phyloP scores from a whole-genome alignment of 352 stramenopile species.

The Globisporangium yorkense region DNA sequence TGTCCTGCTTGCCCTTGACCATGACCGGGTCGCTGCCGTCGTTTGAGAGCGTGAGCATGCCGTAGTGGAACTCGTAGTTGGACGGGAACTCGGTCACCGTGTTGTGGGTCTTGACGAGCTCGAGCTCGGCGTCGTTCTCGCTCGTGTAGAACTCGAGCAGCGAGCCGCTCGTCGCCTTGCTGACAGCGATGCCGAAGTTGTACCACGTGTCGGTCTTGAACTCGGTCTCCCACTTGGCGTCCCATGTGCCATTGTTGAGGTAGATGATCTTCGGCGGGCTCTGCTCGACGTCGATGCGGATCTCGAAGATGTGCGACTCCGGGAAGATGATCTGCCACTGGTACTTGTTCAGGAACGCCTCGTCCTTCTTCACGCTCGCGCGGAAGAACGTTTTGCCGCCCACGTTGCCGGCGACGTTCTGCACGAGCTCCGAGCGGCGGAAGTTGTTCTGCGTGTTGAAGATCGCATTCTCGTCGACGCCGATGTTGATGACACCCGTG shows the following conservation, averaged over 20 bases:
- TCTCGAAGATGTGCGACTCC: conserved; percentile 47
- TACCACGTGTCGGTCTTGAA: conserved; percentile 49
- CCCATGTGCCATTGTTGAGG: conserved; percentile 30
- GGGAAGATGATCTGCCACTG: conserved; percentile 58
- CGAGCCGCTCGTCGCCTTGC: conserved; percentile 15
- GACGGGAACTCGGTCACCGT: conserved; percentile 17
- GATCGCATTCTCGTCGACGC: conserved; percentile 37
- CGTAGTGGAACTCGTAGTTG: conserved; percentile 62
- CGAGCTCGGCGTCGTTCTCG: conserved; percentile 30
- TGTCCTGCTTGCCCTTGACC: conserved; percentile 35
- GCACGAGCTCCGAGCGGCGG: conserved; percentile 60
- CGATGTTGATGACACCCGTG: conserved; percentile 50
- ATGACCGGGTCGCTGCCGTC: conserved; percentile 46
- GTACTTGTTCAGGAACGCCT: conserved; percentile 41
- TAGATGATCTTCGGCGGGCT: conserved; percentile 39
- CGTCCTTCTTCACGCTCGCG: conserved; percentile 42
- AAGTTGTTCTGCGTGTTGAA: conserved; percentile 59
- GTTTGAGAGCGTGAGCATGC: conserved; percentile 58
- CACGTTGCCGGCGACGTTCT: conserved; percentile 36
- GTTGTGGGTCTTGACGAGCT: conserved; percentile 31
- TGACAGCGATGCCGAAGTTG: conserved; percentile 57
- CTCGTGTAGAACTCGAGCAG: conserved; percentile 45
- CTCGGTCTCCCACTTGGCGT: conserved; percentile 41
- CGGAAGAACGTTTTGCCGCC: conserved; percentile 55
- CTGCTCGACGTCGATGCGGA: conserved; percentile 42